Conservation (phyloP, 345 rosid genomes). For the Crucihimalaya himalaica region DNA sequence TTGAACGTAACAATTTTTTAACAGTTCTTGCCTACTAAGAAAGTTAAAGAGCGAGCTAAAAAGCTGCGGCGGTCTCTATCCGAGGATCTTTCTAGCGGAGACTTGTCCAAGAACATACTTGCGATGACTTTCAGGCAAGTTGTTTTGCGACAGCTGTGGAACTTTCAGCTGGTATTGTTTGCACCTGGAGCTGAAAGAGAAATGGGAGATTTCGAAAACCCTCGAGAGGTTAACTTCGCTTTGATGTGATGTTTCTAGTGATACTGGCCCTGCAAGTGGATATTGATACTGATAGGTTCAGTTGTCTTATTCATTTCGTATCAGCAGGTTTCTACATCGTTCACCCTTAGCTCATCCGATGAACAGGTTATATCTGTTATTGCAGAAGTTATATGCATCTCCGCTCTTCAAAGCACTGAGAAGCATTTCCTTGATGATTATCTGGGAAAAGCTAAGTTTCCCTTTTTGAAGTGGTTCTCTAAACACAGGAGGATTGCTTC, state of each 20-base stretch:
- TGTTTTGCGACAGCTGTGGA: constrained; percentile 72
- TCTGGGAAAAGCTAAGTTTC: constrained; percentile 38
- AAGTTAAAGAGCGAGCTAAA: constrained; percentile 72
- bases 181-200: constrained; percentile 71
- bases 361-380: constrained; percentile 64
- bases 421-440: constrained; percentile 49
- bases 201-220: constrained; percentile 62
- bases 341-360: constrained; percentile 61
- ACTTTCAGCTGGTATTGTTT: constrained; percentile 67
- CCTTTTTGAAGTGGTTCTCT: constrained; percentile 51
- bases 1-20: not conserved
- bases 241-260: constrained; percentile 42
- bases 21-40: constrained; percentile 86
- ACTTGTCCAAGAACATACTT: constrained; percentile 62
- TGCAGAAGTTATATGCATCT: constrained; percentile 68
- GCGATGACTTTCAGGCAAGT: constrained; percentile 93
- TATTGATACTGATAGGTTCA: constrained; percentile 58
- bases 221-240: constrained; percentile 69
- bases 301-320: constrained; percentile 63
- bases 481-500: constrained; percentile 53
- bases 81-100: constrained; percentile 49
- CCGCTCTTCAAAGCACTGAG: constrained; percentile 68
- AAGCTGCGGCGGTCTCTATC: constrained; percentile 49
- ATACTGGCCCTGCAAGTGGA: constrained; percentile 51
- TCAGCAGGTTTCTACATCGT: constrained; percentile 72